Evolutionary conservation across 2,329 filamentous ascomycete genomes (phyloP), one percentile per base, ranked within the genome.

Genomic region (Coniochaeta sp.): DNA sequence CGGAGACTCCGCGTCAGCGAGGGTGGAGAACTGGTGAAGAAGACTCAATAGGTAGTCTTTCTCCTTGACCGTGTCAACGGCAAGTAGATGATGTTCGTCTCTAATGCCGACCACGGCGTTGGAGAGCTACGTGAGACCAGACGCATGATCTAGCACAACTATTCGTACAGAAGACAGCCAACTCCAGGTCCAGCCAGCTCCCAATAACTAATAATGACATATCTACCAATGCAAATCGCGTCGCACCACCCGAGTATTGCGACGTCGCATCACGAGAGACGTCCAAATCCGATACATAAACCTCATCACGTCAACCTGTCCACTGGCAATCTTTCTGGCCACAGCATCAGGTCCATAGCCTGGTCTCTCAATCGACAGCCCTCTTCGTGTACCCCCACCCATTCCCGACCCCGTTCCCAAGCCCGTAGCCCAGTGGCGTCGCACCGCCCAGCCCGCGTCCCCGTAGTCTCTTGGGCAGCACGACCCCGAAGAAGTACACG

Each of bases 331-430:
- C 36, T 14, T 12, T n/a, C n/a, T n/a, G n/a, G n/a, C 36, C 12
- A 5, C 36, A 14, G 4, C 16, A 4, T 6, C 40, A 4, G 6
- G 12, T 22, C 6, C 40, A 42, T 19, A 42, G 22, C 47, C 2
- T 22, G 22, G 6, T 30, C 12, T n/a, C 28, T 64, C 59, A 82
- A 63, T 82, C 81, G 57, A 79, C 74, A 10, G 71, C 70, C 61
- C 81, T 71, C 71, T 85, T 85, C 28, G 80, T 74, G 61, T 84
- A 84, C 2, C 83, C 83, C 83, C 83, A 86, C 55, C 83, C 83
- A 59, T 85, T 85, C 9, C 83, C 82, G 1, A 72, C 68, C n/a
- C 75, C 73, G 58, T 76, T 78, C 9, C 54, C 54, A 28, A 83
- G n/a, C 0, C 82, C 82, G 59, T 84, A 81, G 1, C 81, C 82